Base-by-base conservation (phyloP, 371 early-diverging fungal genomes). In the Blyttiomyces sp. region DNA sequence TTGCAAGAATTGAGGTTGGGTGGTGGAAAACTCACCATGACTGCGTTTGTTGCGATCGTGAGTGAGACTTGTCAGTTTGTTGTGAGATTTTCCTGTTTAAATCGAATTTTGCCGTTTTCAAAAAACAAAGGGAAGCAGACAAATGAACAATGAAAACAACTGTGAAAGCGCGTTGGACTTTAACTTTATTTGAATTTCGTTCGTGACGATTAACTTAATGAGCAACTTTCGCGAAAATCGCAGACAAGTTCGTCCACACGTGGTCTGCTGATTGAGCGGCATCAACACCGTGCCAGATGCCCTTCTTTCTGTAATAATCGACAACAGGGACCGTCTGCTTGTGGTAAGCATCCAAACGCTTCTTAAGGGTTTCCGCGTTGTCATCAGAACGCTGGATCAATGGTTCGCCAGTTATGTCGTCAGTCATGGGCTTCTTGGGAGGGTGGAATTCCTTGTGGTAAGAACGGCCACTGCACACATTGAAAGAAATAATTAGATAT, bases 341-440 rank as follows among this genome's bases (percentile, higher is more conserved):
- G 78, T 95, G 96, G 87, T 96, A 99, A 24, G 90, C 80, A 19
- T 79, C 88, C 61, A 98, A 83, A 60, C 99, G 91, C 86, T 94
- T 95, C 73, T 82, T 88, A 57, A 96, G 84, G 17, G 96, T 89
- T 42, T 86, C 93, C 59, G 86, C 95, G 69, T 96, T 99, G 76
- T 99, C 99, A 73, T 99, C 99, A 3, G 94, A 88, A 57, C 99
- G 89, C 74, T 93, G 94, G 58, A 96, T 85, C 44, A 98, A 85
- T 61, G 99, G 94, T 78, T 94, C 95, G 59, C 96, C 93, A 66
- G 99, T 99, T 51, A 92, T 71, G 74, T 98, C 98, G 76, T 98
- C 98, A 71, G 84, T 91, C 84, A 86, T 88, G 28, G 84, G 55
- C 42, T 80, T 81, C 86, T 95, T 96, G 61, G 99, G 99, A 56